Percentiles rank a stretch among this genome's conserved stretches.
Conservation (phyloP, 345 rosid species). For the Eucalyptus leucophloia region DNA sequence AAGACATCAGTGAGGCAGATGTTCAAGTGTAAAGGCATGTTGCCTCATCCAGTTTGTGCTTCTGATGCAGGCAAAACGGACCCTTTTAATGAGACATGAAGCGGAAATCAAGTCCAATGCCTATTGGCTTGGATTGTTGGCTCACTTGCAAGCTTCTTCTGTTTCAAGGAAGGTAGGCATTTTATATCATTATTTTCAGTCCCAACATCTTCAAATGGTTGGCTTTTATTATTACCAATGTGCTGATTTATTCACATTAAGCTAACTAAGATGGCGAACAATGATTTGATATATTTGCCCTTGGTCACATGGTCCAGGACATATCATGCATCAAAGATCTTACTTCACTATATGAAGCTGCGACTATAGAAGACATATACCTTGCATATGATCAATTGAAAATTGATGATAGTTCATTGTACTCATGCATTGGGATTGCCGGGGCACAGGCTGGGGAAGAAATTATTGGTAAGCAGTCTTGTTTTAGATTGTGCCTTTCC, state of each 20-base stretch:
- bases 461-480: conserved; percentile 19
- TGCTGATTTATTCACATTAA: background rate
- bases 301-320: conserved; percentile 33
- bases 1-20: background rate
- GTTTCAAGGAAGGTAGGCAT: conserved; percentile 78
- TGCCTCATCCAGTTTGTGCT: background rate
- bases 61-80: conserved; percentile 72
- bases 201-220: background rate
- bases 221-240: background rate
- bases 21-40: background rate
- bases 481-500: background rate
- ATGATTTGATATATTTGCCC: background rate
- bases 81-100: conserved; percentile 98
- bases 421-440: conserved; percentile 92
- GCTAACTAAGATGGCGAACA: background rate
- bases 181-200: background rate
- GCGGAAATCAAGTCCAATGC: conserved; percentile 98
- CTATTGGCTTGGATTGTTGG: conserved; percentile 95
- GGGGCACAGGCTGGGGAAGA: conserved; percentile 84
- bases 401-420: conserved; percentile 70
- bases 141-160: conserved; percentile 94
- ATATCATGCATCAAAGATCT: conserved; percentile 93
- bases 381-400: conserved; percentile 80
- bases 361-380: conserved; percentile 81
- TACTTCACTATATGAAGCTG: conserved; percentile 67